These are phyloP conservation scores for Sporothrix globosa DNA, from an alignment of 2,329 filamentous ascomycete species.

Conservation along the genomic window DNA sequence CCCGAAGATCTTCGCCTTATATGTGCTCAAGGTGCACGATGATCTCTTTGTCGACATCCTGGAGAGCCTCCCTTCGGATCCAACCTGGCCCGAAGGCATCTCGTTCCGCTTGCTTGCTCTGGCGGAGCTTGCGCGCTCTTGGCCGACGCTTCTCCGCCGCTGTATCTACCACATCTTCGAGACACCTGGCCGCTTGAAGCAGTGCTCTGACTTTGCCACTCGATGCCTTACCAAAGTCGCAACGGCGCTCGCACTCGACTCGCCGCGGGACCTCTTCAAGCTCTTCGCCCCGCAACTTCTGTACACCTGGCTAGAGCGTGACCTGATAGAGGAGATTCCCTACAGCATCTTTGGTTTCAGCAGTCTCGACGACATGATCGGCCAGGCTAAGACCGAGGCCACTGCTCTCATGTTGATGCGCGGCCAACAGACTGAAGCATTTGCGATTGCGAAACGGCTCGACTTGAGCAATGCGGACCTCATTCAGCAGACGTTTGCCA, in stretches of 20 bases:
- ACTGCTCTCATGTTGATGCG: conserved; percentile 83
- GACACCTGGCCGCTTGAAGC: conserved; percentile 72
- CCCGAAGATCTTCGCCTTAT: conserved; percentile 76
- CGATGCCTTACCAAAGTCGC: conserved; percentile 72
- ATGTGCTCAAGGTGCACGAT: conserved; percentile 80
- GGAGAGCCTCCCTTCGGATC: conserved; percentile 73
- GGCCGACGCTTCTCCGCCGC: conserved; percentile 82
- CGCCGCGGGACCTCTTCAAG: conserved; percentile 72
- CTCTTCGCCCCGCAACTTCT: conserved; percentile 88
- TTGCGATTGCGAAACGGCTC: conserved; percentile 63
- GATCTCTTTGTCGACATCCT: conserved; percentile 82
- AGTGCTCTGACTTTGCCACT: conserved; percentile 70
- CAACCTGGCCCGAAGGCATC: conserved; percentile 76
- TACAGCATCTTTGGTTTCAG: conserved; percentile 82
- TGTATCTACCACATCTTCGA: conserved; percentile 96
- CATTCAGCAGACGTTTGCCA: conserved; percentile 71
- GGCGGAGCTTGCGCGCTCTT: conserved; percentile 74
- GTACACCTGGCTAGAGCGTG: conserved; percentile 81
- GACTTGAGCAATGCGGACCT: conserved; percentile 59
- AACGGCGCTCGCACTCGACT: conserved; percentile 63
- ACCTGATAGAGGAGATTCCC: conserved; percentile 72
- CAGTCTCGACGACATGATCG: conserved; percentile 68
- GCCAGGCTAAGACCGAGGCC: conserved; percentile 73
- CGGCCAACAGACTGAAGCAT: conserved; percentile 65
- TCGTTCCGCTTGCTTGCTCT: conserved; percentile 79